Conservation (phyloP, 2,329 filamentous ascomycete species). For the Apiospora pterosperma region DNA sequence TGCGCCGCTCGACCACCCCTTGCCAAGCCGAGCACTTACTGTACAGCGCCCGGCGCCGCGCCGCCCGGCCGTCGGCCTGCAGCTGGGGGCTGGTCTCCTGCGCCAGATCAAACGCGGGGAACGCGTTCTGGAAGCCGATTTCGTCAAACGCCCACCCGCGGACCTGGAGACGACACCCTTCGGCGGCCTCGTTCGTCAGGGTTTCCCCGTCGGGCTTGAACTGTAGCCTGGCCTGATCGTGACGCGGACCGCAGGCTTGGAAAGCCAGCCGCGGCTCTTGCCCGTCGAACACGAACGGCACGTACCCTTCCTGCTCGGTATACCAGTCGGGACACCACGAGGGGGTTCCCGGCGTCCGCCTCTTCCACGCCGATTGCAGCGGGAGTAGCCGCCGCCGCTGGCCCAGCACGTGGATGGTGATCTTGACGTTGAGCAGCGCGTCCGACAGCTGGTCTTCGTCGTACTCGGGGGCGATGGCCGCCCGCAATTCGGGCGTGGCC, state of each 20-base stretch:
- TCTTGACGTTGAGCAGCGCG: background rate
- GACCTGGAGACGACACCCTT: background rate
- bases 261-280: background rate
- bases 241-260: background rate
- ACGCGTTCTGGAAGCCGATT: background rate
- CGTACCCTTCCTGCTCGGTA: background rate
- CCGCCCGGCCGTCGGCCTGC: background rate
- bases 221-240: background rate
- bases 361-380: background rate
- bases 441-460: background rate
- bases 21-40: background rate
- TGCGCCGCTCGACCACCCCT: background rate
- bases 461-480: background rate
- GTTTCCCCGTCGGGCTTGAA: background rate
- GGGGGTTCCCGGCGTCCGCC: background rate
- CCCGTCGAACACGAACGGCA: background rate
- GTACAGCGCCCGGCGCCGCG: background rate
- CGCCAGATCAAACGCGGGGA: background rate
- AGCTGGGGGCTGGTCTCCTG: background rate
- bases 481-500: background rate
- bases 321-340: constrained; percentile 2
- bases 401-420: background rate
- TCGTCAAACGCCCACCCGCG: background rate
- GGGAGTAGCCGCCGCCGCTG: background rate
- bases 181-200: background rate